Percentiles rank a stretch among this genome's conserved stretches.
Evolutionary conservation across 2,329 filamentous ascomycete genomes (phyloP).

Genomic region (Fusarium pseudoanthophilum): DNA sequence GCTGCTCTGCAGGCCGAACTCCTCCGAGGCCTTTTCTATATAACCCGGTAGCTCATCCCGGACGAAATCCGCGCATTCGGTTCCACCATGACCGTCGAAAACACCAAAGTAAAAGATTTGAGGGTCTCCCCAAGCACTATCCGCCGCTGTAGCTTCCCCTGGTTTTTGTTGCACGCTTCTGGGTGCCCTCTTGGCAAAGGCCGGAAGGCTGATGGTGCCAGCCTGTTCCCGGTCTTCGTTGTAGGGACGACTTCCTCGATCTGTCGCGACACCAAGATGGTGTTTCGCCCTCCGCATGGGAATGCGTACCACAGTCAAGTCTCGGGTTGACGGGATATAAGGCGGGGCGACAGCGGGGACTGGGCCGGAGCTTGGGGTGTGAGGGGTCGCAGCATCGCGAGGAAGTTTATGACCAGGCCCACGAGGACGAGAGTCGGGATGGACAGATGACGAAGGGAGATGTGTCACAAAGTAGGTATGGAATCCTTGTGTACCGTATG

Average conservation of each 20-base stretch:
- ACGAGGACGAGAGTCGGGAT: constrained; percentile 79
- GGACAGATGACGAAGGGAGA: constrained; percentile 89
- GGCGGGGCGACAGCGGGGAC: constrained; percentile 69
- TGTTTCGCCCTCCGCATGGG: constrained; percentile 94
- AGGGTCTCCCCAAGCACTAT: constrained; percentile 85
- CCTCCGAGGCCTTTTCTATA: constrained; percentile 80
- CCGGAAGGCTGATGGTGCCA: constrained; percentile 90
- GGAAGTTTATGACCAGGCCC: constrained; percentile 87
- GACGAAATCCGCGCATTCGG: constrained; percentile 87
- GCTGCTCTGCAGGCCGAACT: constrained; percentile 83
- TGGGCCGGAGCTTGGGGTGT: constrained; percentile 66
- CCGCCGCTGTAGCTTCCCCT: constrained; percentile 74
- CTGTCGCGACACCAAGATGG: constrained; percentile 85
- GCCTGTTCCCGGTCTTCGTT: constrained; percentile 97
- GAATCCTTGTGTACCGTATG: constrained; percentile 65
- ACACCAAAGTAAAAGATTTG: constrained; percentile 98
- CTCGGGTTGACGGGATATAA: constrained; percentile 68
- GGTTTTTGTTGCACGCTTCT: constrained; percentile 65
- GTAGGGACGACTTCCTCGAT: constrained; percentile 83
- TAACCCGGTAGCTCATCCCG: constrained; percentile 87
- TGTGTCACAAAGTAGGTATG: constrained; percentile 99
- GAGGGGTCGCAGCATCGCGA: constrained; percentile 83
- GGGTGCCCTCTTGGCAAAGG: constrained; percentile 87
- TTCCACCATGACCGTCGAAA: constrained; percentile 95
- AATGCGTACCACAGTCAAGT: constrained; percentile 94